phyloP scores from a whole-genome alignment of 108 stramenopile species.

The Nitzschia sp. region DNA sequence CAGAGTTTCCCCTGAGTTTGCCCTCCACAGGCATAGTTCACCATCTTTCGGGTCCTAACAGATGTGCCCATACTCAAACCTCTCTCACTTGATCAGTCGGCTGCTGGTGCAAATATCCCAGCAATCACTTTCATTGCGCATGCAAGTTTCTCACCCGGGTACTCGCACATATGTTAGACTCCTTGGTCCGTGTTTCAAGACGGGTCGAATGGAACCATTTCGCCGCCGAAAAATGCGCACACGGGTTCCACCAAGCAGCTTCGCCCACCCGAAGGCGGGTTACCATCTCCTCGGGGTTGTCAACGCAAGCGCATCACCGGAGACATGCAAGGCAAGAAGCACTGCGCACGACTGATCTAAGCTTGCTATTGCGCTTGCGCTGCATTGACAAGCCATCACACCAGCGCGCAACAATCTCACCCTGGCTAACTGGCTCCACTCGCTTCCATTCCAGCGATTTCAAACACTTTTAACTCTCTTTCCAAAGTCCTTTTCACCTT shows the following conservation, averaged over 20 bases:
- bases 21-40: constrained; percentile 97
- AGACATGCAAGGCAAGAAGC: constrained; percentile 54
- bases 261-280: too few relatives aligned
- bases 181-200: constrained; percentile 98
- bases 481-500: constrained; percentile 96
- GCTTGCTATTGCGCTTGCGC: constrained; percentile 49
- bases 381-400: too few relatives aligned
- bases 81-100: constrained; percentile 84
- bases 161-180: constrained; percentile 95
- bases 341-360: constrained; percentile 59
- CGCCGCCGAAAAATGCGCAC: constrained; percentile 54
- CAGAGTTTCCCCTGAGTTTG: constrained; percentile 95
- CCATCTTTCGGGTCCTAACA: constrained; percentile 96
- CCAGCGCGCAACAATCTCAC: too few relatives aligned
- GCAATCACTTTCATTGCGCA: constrained; percentile 92
- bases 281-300: too few relatives aligned
- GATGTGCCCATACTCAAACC: constrained; percentile 92
- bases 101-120: constrained; percentile 86
- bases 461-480: constrained; percentile 98
- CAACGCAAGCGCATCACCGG: constrained; percentile 44
- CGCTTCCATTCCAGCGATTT: constrained; percentile 96
- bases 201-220: constrained; percentile 88
- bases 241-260: constrained; percentile 30
- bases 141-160: constrained; percentile 84
- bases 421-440: constrained; percentile 91